Evolutionary conservation across 495 filamentous ascomycete species (phyloP), one percentile per base, ranked within the genome.

Genomic region (Halenospora varia): DNA sequence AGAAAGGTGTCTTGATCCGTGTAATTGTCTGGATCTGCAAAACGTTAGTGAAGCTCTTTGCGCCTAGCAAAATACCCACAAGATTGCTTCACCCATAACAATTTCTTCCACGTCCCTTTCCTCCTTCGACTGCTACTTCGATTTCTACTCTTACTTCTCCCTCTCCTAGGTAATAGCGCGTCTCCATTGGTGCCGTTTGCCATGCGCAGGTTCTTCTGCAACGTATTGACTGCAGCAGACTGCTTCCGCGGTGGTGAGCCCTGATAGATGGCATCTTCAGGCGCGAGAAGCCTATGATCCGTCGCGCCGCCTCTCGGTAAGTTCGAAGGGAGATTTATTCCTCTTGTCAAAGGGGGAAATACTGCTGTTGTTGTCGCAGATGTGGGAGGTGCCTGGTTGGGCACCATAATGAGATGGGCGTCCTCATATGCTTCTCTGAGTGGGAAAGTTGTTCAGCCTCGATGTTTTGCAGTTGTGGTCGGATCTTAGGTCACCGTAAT

Each of bases 41-140:
- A 23, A 48, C 15, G 54, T 59, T 46, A 61, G 51, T 52, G 41
- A 40, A 29, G 22, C 20, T 26, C 18, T 3, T 4, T 48, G 29
- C 17, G 15, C 41, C 2, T 25, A 44, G 42, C 17, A 24, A 10
- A 10, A 41, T 24, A 26, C 78, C 55, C 80, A 95, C 90, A 98
- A 45, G 88, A 90, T 66, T 98, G 94, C 69, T 96, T 96, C 58
- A 98, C 91, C 94, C 94, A 98, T 17, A 98, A 78, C 57, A 98
- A 75, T 74, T 97, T 98, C 75, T 95, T 94, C 88, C 93, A 97
- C 19, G 77, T 78, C 26, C 77, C 79, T 57, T 84, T 87, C 58
- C 84, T 78, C 68, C 81, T 77, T 60, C 87, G 76, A 62, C 88
- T 84, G 41, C 84, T 71, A 57, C 76, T 78, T 42, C 71, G 63